Conservation (phyloP, 2,329 filamentous ascomycete species). For the Penicillium sp. region DNA sequence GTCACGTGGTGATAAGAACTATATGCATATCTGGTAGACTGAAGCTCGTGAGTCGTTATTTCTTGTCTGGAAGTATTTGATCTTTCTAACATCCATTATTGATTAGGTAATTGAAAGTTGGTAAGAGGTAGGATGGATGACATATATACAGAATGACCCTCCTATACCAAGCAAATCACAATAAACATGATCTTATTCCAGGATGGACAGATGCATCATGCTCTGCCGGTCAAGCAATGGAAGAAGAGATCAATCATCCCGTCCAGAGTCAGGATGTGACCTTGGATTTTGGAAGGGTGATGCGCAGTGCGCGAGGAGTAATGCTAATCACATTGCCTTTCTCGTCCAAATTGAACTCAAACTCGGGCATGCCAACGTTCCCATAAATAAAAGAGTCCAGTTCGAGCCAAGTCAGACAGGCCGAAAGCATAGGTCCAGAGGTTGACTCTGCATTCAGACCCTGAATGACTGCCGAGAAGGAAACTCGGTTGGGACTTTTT, state of each 20-base stretch:
- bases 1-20: constrained; percentile 12
- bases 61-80: neutral
- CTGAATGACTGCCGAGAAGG: constrained; percentile 21
- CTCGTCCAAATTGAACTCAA: constrained; percentile 18
- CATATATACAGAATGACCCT: neutral
- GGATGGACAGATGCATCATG: neutral
- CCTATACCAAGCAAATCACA: neutral
- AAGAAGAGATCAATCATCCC: neutral
- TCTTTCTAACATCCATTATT: no score
- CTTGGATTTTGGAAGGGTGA: constrained; percentile 4
- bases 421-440: constrained; percentile 9
- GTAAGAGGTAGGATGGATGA: neutral
- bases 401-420: constrained; percentile 16
- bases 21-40: neutral
- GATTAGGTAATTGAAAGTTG: no score
- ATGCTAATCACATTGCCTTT: constrained; percentile 14
- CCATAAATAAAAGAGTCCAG: constrained; percentile 18
- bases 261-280: no score
- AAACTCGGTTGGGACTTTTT: constrained; percentile 4
- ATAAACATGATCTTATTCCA: neutral
- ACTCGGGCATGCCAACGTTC: constrained; percentile 22
- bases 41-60: neutral
- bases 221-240: neutral
- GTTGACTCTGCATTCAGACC: neutral
- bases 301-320: constrained; percentile 15